Percentiles rank a stretch among this genome's conserved stretches.
These are phyloP conservation scores for Aspergillus cavernicola DNA, from an alignment of 495 filamentous ascomycete genomes.

Conservation along the genomic window DNA sequence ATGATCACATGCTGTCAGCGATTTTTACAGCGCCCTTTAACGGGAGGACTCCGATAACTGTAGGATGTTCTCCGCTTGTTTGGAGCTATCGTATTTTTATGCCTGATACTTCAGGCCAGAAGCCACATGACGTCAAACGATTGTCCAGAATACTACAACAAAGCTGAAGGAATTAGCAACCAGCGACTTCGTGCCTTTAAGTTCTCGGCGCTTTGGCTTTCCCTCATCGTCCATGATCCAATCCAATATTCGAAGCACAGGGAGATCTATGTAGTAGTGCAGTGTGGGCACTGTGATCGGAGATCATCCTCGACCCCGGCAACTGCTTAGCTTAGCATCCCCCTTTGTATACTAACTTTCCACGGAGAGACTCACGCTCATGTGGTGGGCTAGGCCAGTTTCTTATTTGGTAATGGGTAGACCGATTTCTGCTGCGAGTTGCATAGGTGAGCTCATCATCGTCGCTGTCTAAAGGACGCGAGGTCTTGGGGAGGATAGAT, in stretches of 20 bases:
- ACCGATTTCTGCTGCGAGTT: too few relatives aligned
- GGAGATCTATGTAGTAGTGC: background rate
- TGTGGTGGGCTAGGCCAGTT: background rate
- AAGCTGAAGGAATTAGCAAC: too few relatives aligned
- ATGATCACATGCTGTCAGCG: background rate
- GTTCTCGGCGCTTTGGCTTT: background rate
- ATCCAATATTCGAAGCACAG: slow-evolving; percentile 6
- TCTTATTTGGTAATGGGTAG: too few relatives aligned
- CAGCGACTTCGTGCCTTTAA: too few relatives aligned
- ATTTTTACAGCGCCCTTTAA: background rate
- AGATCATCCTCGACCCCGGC: slow-evolving; percentile 8
- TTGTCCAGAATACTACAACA: too few relatives aligned
- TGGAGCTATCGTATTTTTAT: background rate
- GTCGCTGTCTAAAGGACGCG: too few relatives aligned
- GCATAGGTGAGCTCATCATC: too few relatives aligned
- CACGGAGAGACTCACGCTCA: background rate
- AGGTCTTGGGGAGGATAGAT: too few relatives aligned
- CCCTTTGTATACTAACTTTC: too few relatives aligned
- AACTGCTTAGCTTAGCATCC: background rate
- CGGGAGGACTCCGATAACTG: background rate
- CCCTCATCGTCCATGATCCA: slow-evolving; percentile 4
- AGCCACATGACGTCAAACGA: background rate
- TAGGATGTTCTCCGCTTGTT: background rate
- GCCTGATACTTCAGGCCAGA: background rate
- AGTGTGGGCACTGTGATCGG: background rate